Conservation (phyloP, 345 rosid genomes). For the Noccaea caerulescens region DNA sequence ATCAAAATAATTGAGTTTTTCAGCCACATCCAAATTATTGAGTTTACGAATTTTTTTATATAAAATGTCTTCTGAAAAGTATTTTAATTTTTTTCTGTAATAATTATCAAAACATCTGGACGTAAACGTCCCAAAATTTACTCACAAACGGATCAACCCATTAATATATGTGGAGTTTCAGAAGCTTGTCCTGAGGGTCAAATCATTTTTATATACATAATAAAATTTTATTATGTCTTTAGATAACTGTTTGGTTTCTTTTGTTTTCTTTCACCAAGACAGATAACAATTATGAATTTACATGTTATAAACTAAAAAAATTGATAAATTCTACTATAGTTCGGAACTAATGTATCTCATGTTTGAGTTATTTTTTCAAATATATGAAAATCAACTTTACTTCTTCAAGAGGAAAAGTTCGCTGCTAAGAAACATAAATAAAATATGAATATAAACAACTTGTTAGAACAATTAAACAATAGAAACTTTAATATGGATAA, state of each 20-base stretch:
- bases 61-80: constrained; percentile 4
- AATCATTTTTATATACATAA: background rate
- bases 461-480: background rate
- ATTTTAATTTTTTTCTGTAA: background rate
- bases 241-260: no score
- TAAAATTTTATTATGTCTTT: background rate
- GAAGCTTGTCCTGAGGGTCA: background rate
- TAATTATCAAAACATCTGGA: background rate
- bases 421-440: background rate
- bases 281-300: no score
- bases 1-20: constrained; percentile 14
- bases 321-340: no score
- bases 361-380: no score
- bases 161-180: background rate
- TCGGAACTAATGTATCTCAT: no score
- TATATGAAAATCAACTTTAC: no score
- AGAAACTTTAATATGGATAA: background rate
- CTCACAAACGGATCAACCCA: background rate
- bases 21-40: background rate
- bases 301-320: no score
- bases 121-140: background rate
- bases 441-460: background rate
- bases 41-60: constrained; percentile 1
- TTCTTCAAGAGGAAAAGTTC: background rate
- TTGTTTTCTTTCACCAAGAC: no score